Evolutionary conservation across 805 yeast species (phyloP), one percentile per base, ranked within the genome.

Genomic region (Kluyveromyces dobzhanskii): DNA sequence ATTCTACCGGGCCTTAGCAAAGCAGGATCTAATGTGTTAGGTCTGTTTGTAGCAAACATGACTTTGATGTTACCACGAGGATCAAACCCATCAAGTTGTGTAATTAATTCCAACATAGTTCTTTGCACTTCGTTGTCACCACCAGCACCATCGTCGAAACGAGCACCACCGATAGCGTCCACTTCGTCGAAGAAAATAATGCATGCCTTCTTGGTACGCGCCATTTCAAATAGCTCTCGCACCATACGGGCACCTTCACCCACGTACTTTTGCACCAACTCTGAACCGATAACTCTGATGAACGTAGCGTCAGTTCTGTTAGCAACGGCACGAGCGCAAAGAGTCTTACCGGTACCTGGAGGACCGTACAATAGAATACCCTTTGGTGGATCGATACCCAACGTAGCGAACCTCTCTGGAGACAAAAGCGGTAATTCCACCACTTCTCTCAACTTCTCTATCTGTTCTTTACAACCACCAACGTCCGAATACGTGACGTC

Each of bases 191-290:
- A 92, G 66, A 92, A 92, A 41, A 92, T 90, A 57, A 92, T 92
- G 66, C 97, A 90, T 2, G 98, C 97, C 59, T 90, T 88, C 65
- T 92, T 92, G 27, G 97, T 84, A 61, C 98, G 81, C 2, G 99
- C 99, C 97, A 92, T 88, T 62, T 92, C 98, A 55, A 92, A 92
- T 56, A 92, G 73, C 66, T 92, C 99, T 65, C 99, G 78, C 40
- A 92, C 97, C 98, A 92, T 92, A 60, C 98, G 78, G 4, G 98
- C 98, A 68, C 99, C 99, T 68, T 92, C 99, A 60, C 99, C 99
- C 37, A 92, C 97, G 61, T 92, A 92, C 62, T 92, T 92, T 64
- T 92, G 99, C 23, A 92, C 98, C 60, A 92, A 73, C 65, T 92
- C 98, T 1, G 97, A 90, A 8, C 98, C 99, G 67, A 92, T 92